Evolutionary conservation across 495 filamentous ascomycete genomes (phyloP).

Genomic region (Clavariopsis aquatica): DNA sequence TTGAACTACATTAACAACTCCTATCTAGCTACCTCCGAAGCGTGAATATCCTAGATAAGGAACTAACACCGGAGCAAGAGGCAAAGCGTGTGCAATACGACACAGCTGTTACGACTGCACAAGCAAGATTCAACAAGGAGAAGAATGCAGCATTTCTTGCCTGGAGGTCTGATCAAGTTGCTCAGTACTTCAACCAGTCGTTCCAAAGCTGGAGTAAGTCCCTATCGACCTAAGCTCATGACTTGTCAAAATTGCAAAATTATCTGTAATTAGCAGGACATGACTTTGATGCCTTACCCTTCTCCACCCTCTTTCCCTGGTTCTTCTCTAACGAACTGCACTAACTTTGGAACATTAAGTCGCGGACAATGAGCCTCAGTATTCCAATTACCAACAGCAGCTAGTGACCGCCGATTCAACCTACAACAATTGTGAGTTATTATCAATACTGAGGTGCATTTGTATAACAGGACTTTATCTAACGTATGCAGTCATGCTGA

Average conservation of each 20-base stretch:
- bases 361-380: constrained; percentile 21
- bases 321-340: too few relatives aligned
- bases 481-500: constrained; percentile 8
- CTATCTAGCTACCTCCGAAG: constrained; percentile 10
- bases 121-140: constrained; percentile 11
- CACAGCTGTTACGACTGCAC: constrained; percentile 7
- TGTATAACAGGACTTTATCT: not conserved
- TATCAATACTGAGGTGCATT: not conserved
- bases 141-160: constrained; percentile 14
- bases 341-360: too few relatives aligned
- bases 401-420: constrained; percentile 13
- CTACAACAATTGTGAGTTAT: constrained; percentile 15
- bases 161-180: constrained; percentile 15
- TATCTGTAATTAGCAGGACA: too few relatives aligned
- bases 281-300: too few relatives aligned
- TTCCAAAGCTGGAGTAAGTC: constrained; percentile 20
- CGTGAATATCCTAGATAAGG: constrained; percentile 12
- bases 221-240: too few relatives aligned
- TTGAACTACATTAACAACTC: not conserved
- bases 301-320: too few relatives aligned
- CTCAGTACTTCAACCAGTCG: constrained; percentile 24
- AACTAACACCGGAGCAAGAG: constrained; percentile 4
- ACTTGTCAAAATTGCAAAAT: too few relatives aligned
- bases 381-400: constrained; percentile 16
- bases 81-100: not conserved